phyloP scores from a whole-genome alignment of 2,329 filamentous ascomycete genomes.

The Xylaria sp. region DNA sequence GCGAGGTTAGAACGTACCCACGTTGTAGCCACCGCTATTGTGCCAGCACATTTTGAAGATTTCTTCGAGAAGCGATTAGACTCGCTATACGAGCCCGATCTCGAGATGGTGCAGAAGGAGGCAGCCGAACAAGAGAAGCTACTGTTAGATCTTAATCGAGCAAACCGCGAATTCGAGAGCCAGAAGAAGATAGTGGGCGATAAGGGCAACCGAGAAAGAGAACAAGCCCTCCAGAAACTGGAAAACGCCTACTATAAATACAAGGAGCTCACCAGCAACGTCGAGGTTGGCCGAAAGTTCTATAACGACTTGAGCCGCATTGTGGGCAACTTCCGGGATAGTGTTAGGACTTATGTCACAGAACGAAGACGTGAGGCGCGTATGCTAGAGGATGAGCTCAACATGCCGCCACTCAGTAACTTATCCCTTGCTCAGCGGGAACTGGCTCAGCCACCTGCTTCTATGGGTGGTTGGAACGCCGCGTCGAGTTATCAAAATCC shows the following conservation, averaged over 20 bases:
- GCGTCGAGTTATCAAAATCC: slow-evolving; percentile 29
- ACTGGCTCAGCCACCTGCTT: slow-evolving; percentile 1
- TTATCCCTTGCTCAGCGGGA: slow-evolving; percentile 35
- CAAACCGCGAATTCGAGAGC: slow-evolving; percentile 78
- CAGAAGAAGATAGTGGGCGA: slow-evolving; percentile 71
- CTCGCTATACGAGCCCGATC: slow-evolving; percentile 76
- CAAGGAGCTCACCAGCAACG: slow-evolving; percentile 91
- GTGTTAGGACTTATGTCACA: slow-evolving; percentile 77
- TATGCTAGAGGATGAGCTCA: slow-evolving; percentile 55
- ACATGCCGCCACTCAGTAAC: slow-evolving; percentile 40
- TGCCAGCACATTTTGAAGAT: slow-evolving; percentile 87
- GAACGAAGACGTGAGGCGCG: slow-evolving; percentile 81
- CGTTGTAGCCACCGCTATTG: slow-evolving; percentile 77
- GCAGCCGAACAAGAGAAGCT: slow-evolving; percentile 76
- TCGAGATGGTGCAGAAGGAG: slow-evolving; percentile 74
- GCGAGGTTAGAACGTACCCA: slow-evolving; percentile 84
- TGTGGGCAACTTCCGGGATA: slow-evolving; percentile 79
- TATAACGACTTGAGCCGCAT: slow-evolving; percentile 95
- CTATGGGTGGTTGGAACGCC: slow-evolving; percentile 19
- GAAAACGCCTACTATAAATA: slow-evolving; percentile 95
- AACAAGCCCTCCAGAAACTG: slow-evolving; percentile 83
- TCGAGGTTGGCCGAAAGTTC: slow-evolving; percentile 91
- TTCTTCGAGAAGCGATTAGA: slow-evolving; percentile 85
- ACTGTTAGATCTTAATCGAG: slow-evolving; percentile 70
- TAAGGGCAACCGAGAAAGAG: slow-evolving; percentile 71